Evolutionary conservation across 2,329 filamentous ascomycete genomes (phyloP), one percentile per base, ranked within the genome.

Genomic region (Didymella arachidicola): DNA sequence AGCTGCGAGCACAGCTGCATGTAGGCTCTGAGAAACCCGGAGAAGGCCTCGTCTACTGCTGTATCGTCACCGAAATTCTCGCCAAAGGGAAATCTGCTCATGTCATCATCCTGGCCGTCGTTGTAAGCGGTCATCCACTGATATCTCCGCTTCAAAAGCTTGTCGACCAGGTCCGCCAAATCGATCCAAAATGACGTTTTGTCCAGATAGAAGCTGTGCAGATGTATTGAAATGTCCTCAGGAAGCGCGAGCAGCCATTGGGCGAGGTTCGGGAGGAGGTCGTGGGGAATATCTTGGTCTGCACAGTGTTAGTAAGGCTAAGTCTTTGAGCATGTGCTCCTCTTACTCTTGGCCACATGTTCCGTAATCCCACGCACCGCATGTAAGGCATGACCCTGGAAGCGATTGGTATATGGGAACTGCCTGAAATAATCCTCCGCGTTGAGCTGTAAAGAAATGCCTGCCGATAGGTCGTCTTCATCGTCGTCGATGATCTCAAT

Each of bases 401-500:
- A 46, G 34, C 46, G 32, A n/a, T 25, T 19, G 19, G 16, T 30
- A 36, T 67, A 77, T 18, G 76, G 76, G 44, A 78, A 78, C 14
- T 53, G 62, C 19, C 57, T 45, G 49, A 78, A 74, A 36, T 74
- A 60, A n/a, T 65, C 60, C n/a, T 72, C 69, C 25, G 66, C 66
- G 42, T 69, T 66, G 38, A 67, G 50, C 14, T 69, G 65, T 22
- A 74, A 51, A 2, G 66, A 46, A 46, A 69, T 59, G 41, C 16
- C 47, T 18, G 30, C 34, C 8, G 50, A 53, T 4, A 44, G 22
- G n/a, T 62, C 65, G 4, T 68, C 32, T 12, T 75, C 72, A 48
- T 74, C 72, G 22, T 78, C 73, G 29, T 72, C 71, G 41, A 77
- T 70, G 22, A 81, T 70, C 42, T 77, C 69, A 59, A 80, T 72